A percentile compares a stretch with the other conserved stretches of the same genome.
Conservation (phyloP, 192 early-diverging fungal species). For the Linnemannia zychae region DNA sequence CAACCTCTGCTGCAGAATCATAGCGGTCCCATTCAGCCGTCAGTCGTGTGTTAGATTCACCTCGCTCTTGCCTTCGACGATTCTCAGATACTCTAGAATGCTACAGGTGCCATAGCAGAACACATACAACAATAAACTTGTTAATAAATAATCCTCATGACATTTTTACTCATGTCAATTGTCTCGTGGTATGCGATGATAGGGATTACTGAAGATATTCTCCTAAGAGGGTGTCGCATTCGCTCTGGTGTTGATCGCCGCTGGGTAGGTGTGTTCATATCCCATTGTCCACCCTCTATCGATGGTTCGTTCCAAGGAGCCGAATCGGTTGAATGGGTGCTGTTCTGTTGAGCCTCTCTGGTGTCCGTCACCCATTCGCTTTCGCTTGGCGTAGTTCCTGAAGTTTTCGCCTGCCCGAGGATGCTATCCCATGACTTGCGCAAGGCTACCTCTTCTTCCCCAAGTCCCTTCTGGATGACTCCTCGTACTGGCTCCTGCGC, state of each 20-base stretch:
- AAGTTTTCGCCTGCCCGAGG: neutral
- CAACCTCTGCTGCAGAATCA: neutral
- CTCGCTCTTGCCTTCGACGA: neutral
- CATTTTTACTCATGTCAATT: neutral
- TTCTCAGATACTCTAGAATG: neutral
- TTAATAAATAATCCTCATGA: neutral
- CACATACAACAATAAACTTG: neutral
- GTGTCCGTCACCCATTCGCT: neutral
- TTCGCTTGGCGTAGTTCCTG: neutral
- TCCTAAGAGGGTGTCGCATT: neutral
- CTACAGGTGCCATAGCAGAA: neutral
- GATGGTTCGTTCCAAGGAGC: neutral
- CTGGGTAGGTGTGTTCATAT: neutral
- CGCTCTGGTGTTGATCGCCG: neutral
- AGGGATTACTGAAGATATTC: neutral
- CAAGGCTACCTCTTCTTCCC: neutral
- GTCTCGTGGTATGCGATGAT: neutral
- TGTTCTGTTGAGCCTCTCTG: neutral
- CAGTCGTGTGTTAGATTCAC: neutral
- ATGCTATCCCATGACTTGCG: slow-evolving; percentile 8
- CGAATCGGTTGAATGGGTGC: neutral
- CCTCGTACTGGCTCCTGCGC: slow-evolving; percentile 1
- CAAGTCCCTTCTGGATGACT: neutral
- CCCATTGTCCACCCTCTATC: neutral
- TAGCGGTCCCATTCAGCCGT: neutral